These are phyloP conservation scores for Dissophora ornata DNA, from an alignment of 192 early-diverging fungal genomes.

Conservation along the genomic window DNA sequence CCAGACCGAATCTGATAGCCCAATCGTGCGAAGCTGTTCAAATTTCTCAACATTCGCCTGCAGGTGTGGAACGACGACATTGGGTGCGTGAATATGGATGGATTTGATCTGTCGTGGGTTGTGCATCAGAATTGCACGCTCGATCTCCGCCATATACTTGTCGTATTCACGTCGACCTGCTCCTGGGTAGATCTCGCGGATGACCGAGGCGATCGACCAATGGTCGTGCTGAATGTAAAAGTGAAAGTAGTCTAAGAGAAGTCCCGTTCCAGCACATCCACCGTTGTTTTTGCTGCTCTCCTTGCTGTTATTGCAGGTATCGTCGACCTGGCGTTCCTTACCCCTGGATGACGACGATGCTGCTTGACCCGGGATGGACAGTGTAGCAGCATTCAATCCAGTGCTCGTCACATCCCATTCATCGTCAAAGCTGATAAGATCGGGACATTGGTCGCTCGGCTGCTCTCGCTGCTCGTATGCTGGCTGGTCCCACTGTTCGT, in stretches of 20 bases:
- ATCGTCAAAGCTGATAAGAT: constrained; percentile 28
- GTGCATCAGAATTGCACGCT: constrained; percentile 27
- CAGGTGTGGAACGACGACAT: constrained; percentile 14
- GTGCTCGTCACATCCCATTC: background rate
- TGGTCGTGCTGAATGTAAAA: constrained; percentile 34
- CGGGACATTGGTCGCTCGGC: constrained; percentile 6
- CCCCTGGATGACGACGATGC: too few relatives aligned
- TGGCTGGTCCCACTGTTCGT: too few relatives aligned
- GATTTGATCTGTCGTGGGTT: constrained; percentile 20
- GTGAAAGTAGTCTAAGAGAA: constrained; percentile 34
- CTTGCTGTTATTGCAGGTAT: too few relatives aligned
- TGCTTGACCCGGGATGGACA: too few relatives aligned
- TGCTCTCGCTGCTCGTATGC: too few relatives aligned
- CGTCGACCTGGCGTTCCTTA: too few relatives aligned
- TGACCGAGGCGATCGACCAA: constrained; percentile 10
- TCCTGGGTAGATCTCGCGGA: constrained; percentile 32
- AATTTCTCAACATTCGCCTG: constrained; percentile 6
- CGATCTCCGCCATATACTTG: constrained; percentile 22
- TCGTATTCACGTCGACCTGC: constrained; percentile 38
- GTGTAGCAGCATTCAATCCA: too few relatives aligned
- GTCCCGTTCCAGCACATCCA: constrained; percentile 20
- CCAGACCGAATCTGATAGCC: constrained; percentile 29
- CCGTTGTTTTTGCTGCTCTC: too few relatives aligned
- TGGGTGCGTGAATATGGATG: constrained; percentile 20
- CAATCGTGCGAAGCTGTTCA: constrained; percentile 17